Evolutionary conservation across 345 rosid species (phyloP), one percentile per base, ranked within the genome.

Genomic region (Citrus maxima): DNA sequence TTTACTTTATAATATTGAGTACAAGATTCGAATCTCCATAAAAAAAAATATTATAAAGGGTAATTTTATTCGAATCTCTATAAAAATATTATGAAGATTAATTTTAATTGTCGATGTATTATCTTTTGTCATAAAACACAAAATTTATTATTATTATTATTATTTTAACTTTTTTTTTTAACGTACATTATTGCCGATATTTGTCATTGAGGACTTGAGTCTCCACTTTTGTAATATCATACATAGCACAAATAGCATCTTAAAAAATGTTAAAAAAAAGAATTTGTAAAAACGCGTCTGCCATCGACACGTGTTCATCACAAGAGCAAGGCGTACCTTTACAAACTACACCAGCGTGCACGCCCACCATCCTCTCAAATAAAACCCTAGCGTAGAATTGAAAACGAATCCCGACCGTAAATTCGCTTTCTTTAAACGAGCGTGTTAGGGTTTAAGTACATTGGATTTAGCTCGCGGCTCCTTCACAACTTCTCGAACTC

Each of bases 381-480:
- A 74, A 74, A 74, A 61, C 27, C 58, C 59, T 16, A 18, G 38
- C 38, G 2, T 66, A 18, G 9, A n/a, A 40, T 1, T 40, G n/a
- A 18, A 32, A 79, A 67, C 63, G 38, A 60, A 70, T 80, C 78
- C 1, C 58, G 68, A 73, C 84, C 85, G 80, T 86, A 46, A 77
- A 77, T 76, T 55, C 28, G 6, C 71, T 27, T 58, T 73, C 67
- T 67, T 21, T 6, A 30, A 32, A 3, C 18, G 24, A 38, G 4
- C 4, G 54, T 32, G 2, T 64, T 87, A 84, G 87, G 89, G 73
- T 86, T 87, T 82, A 51, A 73, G 77, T n/a, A 51, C 60, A 61
- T 46, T 70, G 83, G 42, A 46, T 24, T 62, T 60, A 70, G 32
- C 25, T 34, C 16, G 62, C 21, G 21, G 79, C 18, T 49, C 24